Evolutionary conservation across 2,329 filamentous ascomycete genomes (phyloP).

Genomic region (Lachnellula subtilissima): DNA sequence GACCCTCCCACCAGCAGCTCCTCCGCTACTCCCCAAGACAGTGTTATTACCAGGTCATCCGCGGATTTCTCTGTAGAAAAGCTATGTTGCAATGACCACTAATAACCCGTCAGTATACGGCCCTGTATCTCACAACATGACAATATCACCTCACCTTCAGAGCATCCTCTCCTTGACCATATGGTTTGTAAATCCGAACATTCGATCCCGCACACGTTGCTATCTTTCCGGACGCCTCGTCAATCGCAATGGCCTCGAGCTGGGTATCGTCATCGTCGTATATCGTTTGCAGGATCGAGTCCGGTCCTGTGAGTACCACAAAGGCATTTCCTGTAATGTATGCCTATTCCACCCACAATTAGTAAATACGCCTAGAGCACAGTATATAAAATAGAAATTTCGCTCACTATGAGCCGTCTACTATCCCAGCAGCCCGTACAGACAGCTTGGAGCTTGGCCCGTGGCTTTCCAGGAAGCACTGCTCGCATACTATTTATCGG

Average conservation of each 20-base stretch:
- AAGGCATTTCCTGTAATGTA: conserved; percentile 90
- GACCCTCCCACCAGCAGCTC: conserved; percentile 77
- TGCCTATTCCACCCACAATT: conserved; percentile 45
- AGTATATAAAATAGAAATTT: not conserved
- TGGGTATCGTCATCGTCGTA: conserved; percentile 67
- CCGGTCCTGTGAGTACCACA: conserved; percentile 71
- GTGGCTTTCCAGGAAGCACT: conserved; percentile 74
- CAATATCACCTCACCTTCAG: conserved; percentile 57
- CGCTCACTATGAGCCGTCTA: conserved; percentile 65
- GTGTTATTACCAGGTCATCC: conserved; percentile 41
- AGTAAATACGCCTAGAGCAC: conserved; percentile 4
- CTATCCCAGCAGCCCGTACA: conserved; percentile 69
- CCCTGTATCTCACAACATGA: not conserved
- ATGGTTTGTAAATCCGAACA: conserved; percentile 75
- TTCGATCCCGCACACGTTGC: conserved; percentile 63
- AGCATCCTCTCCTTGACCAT: conserved; percentile 63
- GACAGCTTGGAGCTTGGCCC: conserved; percentile 71
- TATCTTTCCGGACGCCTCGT: conserved; percentile 80
- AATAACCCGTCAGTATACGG: conserved; percentile 20
- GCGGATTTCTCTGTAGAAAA: conserved; percentile 45
- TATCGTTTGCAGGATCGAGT: conserved; percentile 79
- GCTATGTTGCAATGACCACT: conserved; percentile 62
- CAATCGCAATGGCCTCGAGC: conserved; percentile 73
- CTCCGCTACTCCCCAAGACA: conserved; percentile 85
- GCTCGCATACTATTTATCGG: conserved; percentile 58